Percentiles rank a stretch among this genome's conserved stretches.
These are phyloP conservation scores for Akanthomyces dipterigenus DNA, from an alignment of 2,329 filamentous ascomycete genomes.

Conservation along the genomic window DNA sequence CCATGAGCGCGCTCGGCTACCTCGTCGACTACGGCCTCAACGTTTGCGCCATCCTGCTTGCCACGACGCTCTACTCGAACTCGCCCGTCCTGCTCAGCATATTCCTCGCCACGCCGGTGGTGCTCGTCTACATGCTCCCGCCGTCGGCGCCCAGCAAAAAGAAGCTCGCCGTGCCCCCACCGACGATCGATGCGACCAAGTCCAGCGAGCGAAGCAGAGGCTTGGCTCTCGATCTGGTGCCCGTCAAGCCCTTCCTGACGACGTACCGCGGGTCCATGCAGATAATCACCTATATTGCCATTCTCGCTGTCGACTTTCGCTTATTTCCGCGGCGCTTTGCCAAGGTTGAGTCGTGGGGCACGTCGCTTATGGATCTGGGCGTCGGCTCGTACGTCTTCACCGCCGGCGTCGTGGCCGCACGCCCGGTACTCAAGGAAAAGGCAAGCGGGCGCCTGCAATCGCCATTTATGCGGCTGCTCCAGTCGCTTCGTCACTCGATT, in stretches of 20 bases:
- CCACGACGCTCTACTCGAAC: constrained; percentile 76
- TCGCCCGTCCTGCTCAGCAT: constrained; percentile 66
- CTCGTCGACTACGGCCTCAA: constrained; percentile 83
- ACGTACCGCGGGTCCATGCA: constrained; percentile 89
- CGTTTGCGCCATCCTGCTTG: constrained; percentile 72
- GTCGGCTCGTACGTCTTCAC: constrained; percentile 98
- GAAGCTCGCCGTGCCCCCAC: constrained; percentile 41
- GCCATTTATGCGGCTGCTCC: constrained; percentile 51
- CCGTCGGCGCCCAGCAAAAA: constrained; percentile 30
- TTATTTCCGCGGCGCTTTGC: constrained; percentile 92
- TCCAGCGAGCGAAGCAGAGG: constrained; percentile 12
- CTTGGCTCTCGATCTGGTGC: constrained; percentile 41
- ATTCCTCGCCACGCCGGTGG: constrained; percentile 65
- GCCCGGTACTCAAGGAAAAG: constrained; percentile 67
- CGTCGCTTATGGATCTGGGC: constrained; percentile 96
- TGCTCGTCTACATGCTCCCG: constrained; percentile 53
- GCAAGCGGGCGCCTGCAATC: constrained; percentile 42
- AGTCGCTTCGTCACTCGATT: constrained; percentile 70
- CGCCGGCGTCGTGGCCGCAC: constrained; percentile 81
- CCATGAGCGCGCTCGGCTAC: constrained; percentile 61
- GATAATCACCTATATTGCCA: constrained; percentile 80
- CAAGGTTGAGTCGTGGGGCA: constrained; percentile 99
- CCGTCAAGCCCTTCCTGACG: constrained; percentile 87
- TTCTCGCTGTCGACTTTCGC: constrained; percentile 93
- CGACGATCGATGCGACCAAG: constrained; percentile 30